Evolutionary conservation across 148 eudicot genomes (phyloP).

Genomic region (Beta vulgaris): DNA sequence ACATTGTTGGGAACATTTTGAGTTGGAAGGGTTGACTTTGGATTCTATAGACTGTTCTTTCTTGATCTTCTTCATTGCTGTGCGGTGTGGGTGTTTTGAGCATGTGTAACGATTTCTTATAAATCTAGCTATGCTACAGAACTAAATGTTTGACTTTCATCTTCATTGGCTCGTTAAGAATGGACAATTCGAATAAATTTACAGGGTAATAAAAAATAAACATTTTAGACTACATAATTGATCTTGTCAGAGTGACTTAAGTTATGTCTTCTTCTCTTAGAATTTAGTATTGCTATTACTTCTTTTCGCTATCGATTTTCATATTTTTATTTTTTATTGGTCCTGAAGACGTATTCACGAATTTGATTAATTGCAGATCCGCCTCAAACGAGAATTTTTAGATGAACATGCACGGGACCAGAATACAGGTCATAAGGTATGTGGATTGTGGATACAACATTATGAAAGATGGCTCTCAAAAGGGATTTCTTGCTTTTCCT

Average conservation of each 20-base stretch:
- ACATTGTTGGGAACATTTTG: neutral
- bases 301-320: neutral
- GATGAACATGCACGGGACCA: conserved; percentile 54
- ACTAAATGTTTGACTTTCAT: neutral
- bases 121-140: neutral
- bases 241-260: neutral
- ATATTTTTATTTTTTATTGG: neutral
- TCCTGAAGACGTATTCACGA: neutral
- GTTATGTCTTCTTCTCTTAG: neutral
- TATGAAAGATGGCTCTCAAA: conserved; percentile 32
- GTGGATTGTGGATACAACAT: conserved; percentile 10
- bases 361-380: conserved; percentile 50
- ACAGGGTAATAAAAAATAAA: neutral
- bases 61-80: neutral
- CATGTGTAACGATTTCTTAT: neutral
- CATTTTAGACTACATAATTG: too few species aligned
- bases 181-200: neutral
- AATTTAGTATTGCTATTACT: neutral
- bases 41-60: neutral
- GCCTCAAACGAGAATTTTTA: conserved; percentile 87
- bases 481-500: conserved; percentile 10
- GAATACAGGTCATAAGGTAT: conserved; percentile 39
- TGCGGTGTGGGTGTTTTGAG: neutral
- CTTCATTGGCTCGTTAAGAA: neutral
- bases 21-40: neutral